These are phyloP conservation scores for Diplodia scrobiculata DNA, from an alignment of 2,329 filamentous ascomycete species.

Conservation along the genomic window DNA sequence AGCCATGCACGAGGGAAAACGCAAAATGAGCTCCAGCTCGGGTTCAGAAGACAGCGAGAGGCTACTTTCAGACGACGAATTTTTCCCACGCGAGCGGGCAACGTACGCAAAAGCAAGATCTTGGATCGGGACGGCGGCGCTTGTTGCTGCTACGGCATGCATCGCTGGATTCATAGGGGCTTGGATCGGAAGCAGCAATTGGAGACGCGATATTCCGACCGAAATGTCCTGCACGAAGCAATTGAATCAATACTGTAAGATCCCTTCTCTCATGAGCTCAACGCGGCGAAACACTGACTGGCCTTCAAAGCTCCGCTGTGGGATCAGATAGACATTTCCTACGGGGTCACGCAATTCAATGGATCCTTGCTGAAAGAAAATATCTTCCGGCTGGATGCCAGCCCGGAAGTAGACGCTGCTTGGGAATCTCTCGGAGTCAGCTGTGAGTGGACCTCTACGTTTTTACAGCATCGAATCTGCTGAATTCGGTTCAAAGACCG, in stretches of 20 bases:
- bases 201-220: conserved; percentile 29
- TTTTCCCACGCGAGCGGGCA: background rate
- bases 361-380: conserved; percentile 60
- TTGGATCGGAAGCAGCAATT: conserved; percentile 31
- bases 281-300: conserved; percentile 2
- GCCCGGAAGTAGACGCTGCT: conserved; percentile 59
- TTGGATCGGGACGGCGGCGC: conserved; percentile 32
- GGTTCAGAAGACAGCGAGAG: conserved; percentile 15
- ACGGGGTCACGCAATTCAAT: conserved; percentile 54
- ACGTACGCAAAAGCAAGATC: conserved; percentile 25
- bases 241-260: conserved; percentile 40
- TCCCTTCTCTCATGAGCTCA: background rate
- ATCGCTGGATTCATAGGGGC: conserved; percentile 36
- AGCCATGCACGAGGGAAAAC: background rate
- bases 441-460: conserved; percentile 56
- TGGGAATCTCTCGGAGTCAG: conserved; percentile 58
- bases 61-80: conserved; percentile 11
- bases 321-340: conserved; percentile 49
- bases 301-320: conserved; percentile 38
- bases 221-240: conserved; percentile 39
- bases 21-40: conserved; percentile 6
- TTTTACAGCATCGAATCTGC: conserved; percentile 57
- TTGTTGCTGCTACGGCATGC: conserved; percentile 33
- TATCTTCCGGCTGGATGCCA: conserved; percentile 54
- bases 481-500: conserved; percentile 52